Base-by-base conservation (phyloP, 2,329 filamentous ascomycete species). In the Daldinia sp. region DNA sequence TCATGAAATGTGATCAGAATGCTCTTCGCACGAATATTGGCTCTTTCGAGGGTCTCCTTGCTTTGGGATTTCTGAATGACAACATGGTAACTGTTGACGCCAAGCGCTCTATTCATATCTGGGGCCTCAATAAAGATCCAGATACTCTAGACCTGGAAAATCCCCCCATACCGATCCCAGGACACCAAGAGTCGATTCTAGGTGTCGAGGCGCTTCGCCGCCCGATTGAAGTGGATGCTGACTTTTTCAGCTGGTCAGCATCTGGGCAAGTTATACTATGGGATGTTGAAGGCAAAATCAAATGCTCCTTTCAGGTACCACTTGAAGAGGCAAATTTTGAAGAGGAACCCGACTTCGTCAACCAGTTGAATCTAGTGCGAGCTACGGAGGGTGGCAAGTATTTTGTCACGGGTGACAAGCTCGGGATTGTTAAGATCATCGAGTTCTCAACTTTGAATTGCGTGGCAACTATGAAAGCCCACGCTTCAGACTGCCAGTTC, bases 221-320 rank as follows among this genome's bases (percentile, higher is more conserved):
- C 23, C 85, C 88, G 0, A 92, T 92, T 65, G 78, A 83, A 4
- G 81, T 88, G 26, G 84, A 87, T 23, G 90, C 93, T 0, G 87
- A 90, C 7, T 98, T 98, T 76, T 90, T 94, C 71, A 98, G 94
- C 0, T 99, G 94, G 93, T 94, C 95, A 1, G 88, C 87, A 23
- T 90, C 90, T 58, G 96, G 96, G 4, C 89, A 87, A 15, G 87
- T 98, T 57, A 88, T 93, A 26, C 92, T 97, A 73, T 99, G 96
- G 96, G 88, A 90, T 73, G 78, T 89, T 13, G 86, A 93, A 55
- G 96, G 95, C 23, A 86, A 84, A 59, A 88, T 90, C 69, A 89
- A 88, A 72, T 85, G 86, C 15, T 88, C 88, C 1, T 82, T 93
- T 39, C 82, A 87, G 44, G 85, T 97, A 12, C 85, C 90, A 4